These are phyloP conservation scores for Acarospora socialis DNA, from an alignment of 2,329 filamentous ascomycete genomes.

Conservation along the genomic window DNA sequence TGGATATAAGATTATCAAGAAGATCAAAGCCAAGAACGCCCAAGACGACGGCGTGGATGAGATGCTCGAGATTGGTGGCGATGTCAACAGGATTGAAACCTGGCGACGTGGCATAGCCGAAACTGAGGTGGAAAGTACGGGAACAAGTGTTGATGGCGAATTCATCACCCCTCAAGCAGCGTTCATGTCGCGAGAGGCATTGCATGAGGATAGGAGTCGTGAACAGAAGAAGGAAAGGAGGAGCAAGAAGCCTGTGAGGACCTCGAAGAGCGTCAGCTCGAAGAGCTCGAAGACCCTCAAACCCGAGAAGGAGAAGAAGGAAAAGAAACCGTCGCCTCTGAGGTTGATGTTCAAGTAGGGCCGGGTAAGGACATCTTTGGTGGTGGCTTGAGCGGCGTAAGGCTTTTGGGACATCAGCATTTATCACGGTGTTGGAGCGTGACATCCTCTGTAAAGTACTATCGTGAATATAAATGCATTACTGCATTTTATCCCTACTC, in stretches of 20 bases:
- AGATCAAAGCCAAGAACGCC: constrained; percentile 42
- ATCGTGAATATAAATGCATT: no score
- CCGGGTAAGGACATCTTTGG: no score
- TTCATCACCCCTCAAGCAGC: constrained; percentile 48
- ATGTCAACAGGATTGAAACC: constrained; percentile 44
- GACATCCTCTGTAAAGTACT: no score
- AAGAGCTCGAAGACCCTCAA: constrained; percentile 7
- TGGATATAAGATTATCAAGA: constrained; percentile 94
- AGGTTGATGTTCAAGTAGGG: constrained; percentile 11
- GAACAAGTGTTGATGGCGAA: constrained; percentile 50
- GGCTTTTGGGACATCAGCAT: no score
- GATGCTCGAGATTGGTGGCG: constrained; percentile 38
- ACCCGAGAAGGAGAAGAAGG: constrained; percentile 8
- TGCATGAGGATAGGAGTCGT: constrained; percentile 7
- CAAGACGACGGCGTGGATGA: constrained; percentile 36
- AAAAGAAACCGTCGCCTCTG: constrained; percentile 12
- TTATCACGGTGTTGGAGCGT: no score
- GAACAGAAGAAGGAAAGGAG: constrained; percentile 3
- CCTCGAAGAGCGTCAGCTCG: constrained; percentile 6
- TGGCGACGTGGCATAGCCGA: constrained; percentile 53
- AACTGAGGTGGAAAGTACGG: constrained; percentile 43
- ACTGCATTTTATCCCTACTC: no score
- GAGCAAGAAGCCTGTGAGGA: constrained; percentile 1
- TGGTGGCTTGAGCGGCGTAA: no score
- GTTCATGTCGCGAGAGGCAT: constrained; percentile 28